These are phyloP conservation scores for Incumbomyces delicatus DNA, from an alignment of 2,329 filamentous ascomycete species.

Conservation along the genomic window DNA sequence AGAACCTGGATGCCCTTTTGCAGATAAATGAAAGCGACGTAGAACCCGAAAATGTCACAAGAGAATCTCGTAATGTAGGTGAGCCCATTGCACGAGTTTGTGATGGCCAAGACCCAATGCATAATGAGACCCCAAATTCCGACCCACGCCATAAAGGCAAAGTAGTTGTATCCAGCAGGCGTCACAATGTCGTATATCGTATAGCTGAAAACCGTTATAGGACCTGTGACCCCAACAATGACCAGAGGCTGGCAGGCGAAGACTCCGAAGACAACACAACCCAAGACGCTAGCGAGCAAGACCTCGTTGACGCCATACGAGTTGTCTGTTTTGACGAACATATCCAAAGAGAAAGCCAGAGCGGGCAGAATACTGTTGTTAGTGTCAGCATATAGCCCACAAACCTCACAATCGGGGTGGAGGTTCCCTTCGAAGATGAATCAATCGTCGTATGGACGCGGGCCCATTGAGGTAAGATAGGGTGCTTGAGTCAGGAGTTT, in stretches of 20 bases:
- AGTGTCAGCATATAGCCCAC: no score
- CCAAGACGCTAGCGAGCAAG: slow-evolving; percentile 73
- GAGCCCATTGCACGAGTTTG: slow-evolving; percentile 81
- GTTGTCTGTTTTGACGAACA: slow-evolving; percentile 79
- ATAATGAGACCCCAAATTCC: slow-evolving; percentile 78
- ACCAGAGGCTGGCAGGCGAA: slow-evolving; percentile 76
- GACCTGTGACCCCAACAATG: slow-evolving; percentile 84
- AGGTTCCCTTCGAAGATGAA: no score
- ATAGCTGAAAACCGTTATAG: slow-evolving; percentile 90
- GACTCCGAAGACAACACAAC: slow-evolving; percentile 68
- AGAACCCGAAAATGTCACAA: slow-evolving; percentile 90
- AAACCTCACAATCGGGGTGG: no score
- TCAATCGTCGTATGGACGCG: no score
- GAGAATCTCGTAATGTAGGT: slow-evolving; percentile 84
- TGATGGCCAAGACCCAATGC: slow-evolving; percentile 73
- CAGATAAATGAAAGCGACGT: slow-evolving; percentile 83
- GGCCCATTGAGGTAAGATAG: no score
- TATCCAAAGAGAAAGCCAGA: slow-evolving; percentile 80
- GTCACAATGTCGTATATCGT: slow-evolving; percentile 84
- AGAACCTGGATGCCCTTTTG: slow-evolving; percentile 86
- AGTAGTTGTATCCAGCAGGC: slow-evolving; percentile 67
- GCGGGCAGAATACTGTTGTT: slow-evolving; percentile 48
- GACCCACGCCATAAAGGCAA: slow-evolving; percentile 88
- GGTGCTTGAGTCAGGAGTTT: slow-evolving; percentile 20
- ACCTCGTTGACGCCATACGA: slow-evolving; percentile 89